Percentiles rank a stretch among this genome's conserved stretches.
phyloP scores from a whole-genome alignment of 495 filamentous ascomycete genomes.

The Trichoderma virens region DNA sequence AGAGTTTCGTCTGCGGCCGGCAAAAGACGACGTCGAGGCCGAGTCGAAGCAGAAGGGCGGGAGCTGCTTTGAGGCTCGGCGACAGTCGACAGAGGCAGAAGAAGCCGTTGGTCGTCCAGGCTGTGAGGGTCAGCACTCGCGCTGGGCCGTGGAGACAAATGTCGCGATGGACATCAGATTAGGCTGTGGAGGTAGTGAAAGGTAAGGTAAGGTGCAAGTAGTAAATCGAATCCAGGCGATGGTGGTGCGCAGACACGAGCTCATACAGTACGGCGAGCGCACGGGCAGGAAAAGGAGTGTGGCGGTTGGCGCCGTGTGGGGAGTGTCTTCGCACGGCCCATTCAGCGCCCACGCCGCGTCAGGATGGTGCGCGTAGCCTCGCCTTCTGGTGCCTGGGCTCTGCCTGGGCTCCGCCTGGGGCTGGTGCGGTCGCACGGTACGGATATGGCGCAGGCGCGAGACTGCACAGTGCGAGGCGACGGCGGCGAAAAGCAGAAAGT shows the following conservation, averaged over 20 bases:
- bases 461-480: not conserved
- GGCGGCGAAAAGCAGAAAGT: constrained; percentile 4
- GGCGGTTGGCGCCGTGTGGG: not conserved
- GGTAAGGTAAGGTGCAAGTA: constrained; percentile 1
- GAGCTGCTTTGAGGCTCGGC: not conserved
- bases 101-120: not conserved
- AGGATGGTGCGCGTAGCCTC: not conserved
- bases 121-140: constrained; percentile 6
- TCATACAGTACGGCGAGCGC: not conserved
- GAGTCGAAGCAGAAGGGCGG: not conserved
- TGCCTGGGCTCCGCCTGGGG: not conserved
- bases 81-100: not conserved
- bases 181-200: constrained; percentile 9
- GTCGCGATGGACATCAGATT: constrained; percentile 9
- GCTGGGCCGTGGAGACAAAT: constrained; percentile 8
- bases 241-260: constrained; percentile 1
- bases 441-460: not conserved
- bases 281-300: not conserved
- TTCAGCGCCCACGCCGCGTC: not conserved
- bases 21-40: too few species aligned
- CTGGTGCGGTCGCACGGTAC: not conserved
- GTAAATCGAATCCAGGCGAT: not conserved
- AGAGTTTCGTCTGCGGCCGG: too few species aligned
- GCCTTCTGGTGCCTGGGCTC: not conserved
- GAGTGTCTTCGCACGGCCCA: not conserved